These are phyloP conservation scores for Platanthera zijinensis DNA, from an alignment of 106 monocot species.

Conservation along the genomic window DNA sequence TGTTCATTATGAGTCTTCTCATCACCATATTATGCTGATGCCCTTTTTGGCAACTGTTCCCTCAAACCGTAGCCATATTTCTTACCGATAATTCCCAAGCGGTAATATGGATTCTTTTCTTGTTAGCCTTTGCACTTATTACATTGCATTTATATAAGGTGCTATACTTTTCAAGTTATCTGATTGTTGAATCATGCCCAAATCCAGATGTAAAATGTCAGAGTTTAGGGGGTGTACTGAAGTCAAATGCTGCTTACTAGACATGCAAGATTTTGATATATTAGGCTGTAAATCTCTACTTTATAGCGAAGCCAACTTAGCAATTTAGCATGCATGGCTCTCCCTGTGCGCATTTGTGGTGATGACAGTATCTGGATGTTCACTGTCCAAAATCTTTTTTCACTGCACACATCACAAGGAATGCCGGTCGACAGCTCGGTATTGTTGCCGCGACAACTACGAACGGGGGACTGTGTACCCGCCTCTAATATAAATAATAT, in stretches of 20 bases:
- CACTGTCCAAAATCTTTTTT: too few species aligned
- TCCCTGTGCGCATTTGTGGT: too few species aligned
- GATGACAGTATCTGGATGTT: too few species aligned
- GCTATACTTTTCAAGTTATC: neutral
- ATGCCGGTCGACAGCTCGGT: too few species aligned
- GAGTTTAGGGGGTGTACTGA: neutral
- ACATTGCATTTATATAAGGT: neutral
- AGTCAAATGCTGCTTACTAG: neutral
- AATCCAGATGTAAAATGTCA: neutral
- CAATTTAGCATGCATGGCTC: too few species aligned
- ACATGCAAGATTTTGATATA: neutral
- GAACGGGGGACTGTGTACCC: too few species aligned
- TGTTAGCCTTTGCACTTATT: neutral
- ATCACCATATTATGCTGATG: too few species aligned
- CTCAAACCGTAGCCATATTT: neutral
- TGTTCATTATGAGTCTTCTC: too few species aligned
- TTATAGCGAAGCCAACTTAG: neutral
- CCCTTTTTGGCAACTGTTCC: too few species aligned
- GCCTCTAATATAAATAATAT: too few species aligned
- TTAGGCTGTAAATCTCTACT: neutral
- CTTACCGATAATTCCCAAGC: neutral
- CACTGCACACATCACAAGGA: too few species aligned
- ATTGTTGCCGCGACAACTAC: too few species aligned
- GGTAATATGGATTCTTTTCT: neutral
- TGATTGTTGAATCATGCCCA: neutral